phyloP scores from a whole-genome alignment of 768 basidiomycete genomes.

The Suillus decipiens region DNA sequence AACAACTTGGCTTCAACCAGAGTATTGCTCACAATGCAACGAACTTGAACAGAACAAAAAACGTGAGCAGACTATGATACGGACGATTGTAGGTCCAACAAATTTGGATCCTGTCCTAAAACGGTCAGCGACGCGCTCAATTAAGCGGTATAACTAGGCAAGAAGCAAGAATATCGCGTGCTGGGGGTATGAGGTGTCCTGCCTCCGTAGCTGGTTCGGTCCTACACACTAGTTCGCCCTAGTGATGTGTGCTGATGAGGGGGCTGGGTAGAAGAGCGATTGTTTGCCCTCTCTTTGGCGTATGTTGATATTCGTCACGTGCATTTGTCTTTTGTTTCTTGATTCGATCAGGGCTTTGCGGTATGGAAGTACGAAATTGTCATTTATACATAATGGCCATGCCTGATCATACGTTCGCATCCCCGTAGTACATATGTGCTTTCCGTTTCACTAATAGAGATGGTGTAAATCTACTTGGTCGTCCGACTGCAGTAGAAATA shows the following conservation, averaged over 20 bases:
- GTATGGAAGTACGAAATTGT: too few relatives aligned
- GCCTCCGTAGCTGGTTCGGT: conserved; percentile 12
- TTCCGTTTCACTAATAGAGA: conserved; percentile 21
- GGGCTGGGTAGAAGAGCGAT: conserved; percentile 15
- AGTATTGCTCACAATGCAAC: conserved; percentile 27
- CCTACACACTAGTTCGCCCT: conserved; percentile 16
- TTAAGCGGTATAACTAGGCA: conserved; percentile 19
- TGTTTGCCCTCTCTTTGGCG: conserved; percentile 49
- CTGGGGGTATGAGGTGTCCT: conserved; percentile 17
- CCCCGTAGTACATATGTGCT: not conserved
- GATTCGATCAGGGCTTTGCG: not conserved
- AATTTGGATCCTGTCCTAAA: conserved; percentile 38
- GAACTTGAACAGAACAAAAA: conserved; percentile 43
- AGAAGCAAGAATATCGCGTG: conserved; percentile 9
- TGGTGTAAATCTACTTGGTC: conserved; percentile 19
- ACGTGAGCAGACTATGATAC: conserved; percentile 45
- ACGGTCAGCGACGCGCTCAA: conserved; percentile 23
- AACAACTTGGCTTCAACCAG: conserved; percentile 10
- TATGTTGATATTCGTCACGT: conserved; percentile 53
- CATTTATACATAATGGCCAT: not conserved
- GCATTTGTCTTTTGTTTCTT: conserved; percentile 14
- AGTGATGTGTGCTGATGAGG: conserved; percentile 29
- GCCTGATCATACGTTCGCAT: not conserved
- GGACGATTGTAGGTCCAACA: conserved; percentile 56
- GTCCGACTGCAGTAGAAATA: not conserved